A percentile compares a stretch with the other conserved stretches of the same genome.
Conservation (phyloP, 129 eudicot genomes). For the Lactuca saligna region DNA sequence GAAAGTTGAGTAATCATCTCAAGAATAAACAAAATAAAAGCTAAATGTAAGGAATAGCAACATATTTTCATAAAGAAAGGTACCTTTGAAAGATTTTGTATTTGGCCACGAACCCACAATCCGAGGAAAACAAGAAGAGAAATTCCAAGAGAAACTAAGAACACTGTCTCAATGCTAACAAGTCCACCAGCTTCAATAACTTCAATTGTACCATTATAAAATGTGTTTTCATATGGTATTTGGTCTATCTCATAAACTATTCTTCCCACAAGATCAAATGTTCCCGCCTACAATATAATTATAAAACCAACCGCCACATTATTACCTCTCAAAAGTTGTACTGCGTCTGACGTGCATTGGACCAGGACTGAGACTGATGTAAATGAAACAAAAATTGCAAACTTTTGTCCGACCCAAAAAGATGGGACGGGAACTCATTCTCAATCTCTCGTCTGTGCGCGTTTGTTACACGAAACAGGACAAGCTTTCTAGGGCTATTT, state of each 20-base stretch:
- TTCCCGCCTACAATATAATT: slow-evolving; percentile 56
- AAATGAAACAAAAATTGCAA: too few relatives aligned
- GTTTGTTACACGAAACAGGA: too few relatives aligned
- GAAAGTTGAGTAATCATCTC: slow-evolving; percentile 8
- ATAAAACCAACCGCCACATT: too few relatives aligned
- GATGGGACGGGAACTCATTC: too few relatives aligned
- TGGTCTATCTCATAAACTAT: slow-evolving; percentile 91
- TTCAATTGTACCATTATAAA: slow-evolving; percentile 93
- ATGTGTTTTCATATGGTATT: slow-evolving; percentile 74
- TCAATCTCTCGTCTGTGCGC: too few relatives aligned
- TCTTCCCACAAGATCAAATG: slow-evolving; percentile 92
- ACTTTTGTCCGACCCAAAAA: too few relatives aligned
- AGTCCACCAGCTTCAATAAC: slow-evolving; percentile 84
- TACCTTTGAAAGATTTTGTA: slow-evolving; percentile 87
- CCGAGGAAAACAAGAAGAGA: slow-evolving; percentile 72
- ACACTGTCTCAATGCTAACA: slow-evolving; percentile 83
- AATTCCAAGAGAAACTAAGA: slow-evolving; percentile 72
- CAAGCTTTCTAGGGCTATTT: too few relatives aligned
- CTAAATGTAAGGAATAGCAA: background rate
- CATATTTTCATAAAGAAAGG: background rate
- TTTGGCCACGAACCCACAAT: slow-evolving; percentile 74
- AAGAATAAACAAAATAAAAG: background rate
- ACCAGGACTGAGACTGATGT: too few relatives aligned
- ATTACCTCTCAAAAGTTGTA: too few relatives aligned
- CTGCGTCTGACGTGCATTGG: too few relatives aligned